A percentile compares a stretch with the other conserved stretches of the same genome.
Evolutionary conservation across 2,329 filamentous ascomycete species (phyloP).

Genomic region (Chrysosporium queenslandicum): DNA sequence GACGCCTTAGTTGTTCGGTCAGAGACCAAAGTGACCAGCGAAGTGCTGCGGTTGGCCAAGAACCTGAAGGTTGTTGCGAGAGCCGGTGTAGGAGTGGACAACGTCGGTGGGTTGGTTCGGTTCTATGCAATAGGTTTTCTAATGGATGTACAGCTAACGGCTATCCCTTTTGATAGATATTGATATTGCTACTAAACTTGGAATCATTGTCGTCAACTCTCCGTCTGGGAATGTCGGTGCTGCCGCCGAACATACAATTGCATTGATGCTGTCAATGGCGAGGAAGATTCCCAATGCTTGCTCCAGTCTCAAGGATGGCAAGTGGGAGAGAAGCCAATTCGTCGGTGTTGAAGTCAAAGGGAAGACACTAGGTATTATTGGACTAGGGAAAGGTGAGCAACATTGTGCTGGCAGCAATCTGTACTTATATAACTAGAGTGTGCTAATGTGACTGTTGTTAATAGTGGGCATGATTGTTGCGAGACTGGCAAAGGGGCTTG

Average conservation of each 20-base stretch:
- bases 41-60: conserved; percentile 54
- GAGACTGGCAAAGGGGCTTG: conserved; percentile 64
- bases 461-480: conserved; percentile 68
- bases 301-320: conserved; percentile 57
- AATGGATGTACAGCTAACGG: background rate
- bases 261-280: conserved; percentile 62
- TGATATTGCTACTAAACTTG: conserved; percentile 57
- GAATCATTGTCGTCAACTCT: conserved; percentile 71
- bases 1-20: conserved; percentile 70
- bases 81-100: conserved; percentile 73
- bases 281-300: conserved; percentile 63
- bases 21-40: conserved; percentile 67
- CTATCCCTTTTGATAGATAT: conserved; percentile 46
- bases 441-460: background rate
- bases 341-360: conserved; percentile 69
- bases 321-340: conserved; percentile 64
- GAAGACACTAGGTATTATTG: conserved; percentile 67
- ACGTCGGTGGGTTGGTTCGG: conserved; percentile 45
- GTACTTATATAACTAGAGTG: no score
- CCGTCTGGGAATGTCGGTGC: conserved; percentile 72
- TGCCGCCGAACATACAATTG: conserved; percentile 68
- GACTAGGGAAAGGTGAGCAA: conserved; percentile 59
- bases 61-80: conserved; percentile 68
- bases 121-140: background rate
- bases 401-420: background rate